Percentiles rank a stretch among this genome's conserved stretches.
These are phyloP conservation scores for Chalaropsis thielavioides DNA, from an alignment of 2,329 filamentous ascomycete genomes.

Conservation along the genomic window DNA sequence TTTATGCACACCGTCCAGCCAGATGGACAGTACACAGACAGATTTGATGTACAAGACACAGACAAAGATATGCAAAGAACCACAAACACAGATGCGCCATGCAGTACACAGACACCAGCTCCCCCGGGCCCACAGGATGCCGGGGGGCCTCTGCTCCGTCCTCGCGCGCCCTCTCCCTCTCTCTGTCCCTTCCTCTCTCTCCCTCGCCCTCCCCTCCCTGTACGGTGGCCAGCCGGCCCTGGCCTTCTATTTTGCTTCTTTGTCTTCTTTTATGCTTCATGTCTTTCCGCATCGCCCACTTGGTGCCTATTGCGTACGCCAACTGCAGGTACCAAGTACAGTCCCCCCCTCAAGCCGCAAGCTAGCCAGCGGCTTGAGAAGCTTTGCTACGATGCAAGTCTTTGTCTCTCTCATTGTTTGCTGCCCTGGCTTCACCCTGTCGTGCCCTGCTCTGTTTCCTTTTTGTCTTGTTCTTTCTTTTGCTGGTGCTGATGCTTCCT, in stretches of 20 bases:
- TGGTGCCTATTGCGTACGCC: conserved; percentile 1
- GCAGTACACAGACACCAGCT: not conserved
- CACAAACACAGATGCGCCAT: not conserved
- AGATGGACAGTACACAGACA: not conserved
- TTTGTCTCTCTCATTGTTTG: not conserved
- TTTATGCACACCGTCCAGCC: not conserved
- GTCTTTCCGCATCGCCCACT: conserved; percentile 2
- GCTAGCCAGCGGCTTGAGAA: not conserved
- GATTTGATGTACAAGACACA: conserved; percentile 1
- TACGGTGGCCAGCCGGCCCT: not conserved
- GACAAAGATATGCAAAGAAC: conserved; percentile 5
- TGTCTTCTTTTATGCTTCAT: not conserved
- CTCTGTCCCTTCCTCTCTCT: not conserved
- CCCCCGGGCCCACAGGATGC: conserved; percentile 1
- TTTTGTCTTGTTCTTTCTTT: not conserved
- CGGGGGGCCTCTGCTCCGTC: not conserved
- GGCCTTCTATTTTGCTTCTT: not conserved
- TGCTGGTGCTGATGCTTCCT: not conserved
- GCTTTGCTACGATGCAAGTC: conserved; percentile 2
- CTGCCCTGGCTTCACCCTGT: not conserved
- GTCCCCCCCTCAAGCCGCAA: not conserved
- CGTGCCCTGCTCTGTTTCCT: not conserved
- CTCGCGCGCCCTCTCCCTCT: not conserved
- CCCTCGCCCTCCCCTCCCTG: not conserved
- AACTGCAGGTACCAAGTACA: conserved; percentile 1